These are phyloP conservation scores for Syzygium oleosum DNA, from an alignment of 345 rosid species.

Conservation along the genomic window DNA sequence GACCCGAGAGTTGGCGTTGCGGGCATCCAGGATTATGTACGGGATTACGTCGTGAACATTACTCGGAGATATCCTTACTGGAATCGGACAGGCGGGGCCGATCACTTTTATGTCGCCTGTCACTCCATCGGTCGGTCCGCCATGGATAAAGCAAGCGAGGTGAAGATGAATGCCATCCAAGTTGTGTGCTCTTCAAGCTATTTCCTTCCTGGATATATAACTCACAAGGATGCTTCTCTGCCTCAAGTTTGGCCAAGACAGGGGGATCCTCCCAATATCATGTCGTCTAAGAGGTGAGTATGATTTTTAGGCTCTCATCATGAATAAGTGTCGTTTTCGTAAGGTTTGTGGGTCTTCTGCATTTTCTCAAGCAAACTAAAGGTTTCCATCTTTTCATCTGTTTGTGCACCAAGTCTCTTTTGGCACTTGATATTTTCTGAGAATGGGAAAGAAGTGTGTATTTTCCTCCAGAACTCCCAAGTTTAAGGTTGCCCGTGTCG, in stretches of 20 bases:
- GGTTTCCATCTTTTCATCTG: background rate
- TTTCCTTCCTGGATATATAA: conserved; percentile 34
- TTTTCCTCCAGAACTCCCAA: background rate
- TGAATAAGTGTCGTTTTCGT: background rate
- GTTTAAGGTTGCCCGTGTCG: background rate
- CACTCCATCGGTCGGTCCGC: conserved; percentile 51
- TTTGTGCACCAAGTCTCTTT: background rate
- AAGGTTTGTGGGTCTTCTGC: background rate
- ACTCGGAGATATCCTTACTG: conserved; percentile 44
- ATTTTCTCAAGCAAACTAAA: background rate
- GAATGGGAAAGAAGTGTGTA: background rate
- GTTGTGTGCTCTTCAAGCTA: conserved; percentile 58
- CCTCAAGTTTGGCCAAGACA: conserved; percentile 66
- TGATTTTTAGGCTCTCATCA: background rate
- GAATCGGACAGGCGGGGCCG: conserved; percentile 56
- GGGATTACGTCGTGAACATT: conserved; percentile 29
- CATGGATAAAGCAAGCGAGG: conserved; percentile 26
- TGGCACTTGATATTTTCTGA: background rate
- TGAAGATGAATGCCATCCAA: conserved; percentile 45
- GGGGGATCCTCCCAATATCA: conserved; percentile 31
- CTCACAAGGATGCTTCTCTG: conserved; percentile 53
- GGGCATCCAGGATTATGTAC: conserved; percentile 35
- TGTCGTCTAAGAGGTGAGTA: conserved; percentile 35
- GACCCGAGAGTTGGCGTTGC: conserved; percentile 26
- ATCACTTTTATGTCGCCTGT: conserved; percentile 60